Evolutionary conservation across 2,329 filamentous ascomycete genomes (phyloP).

Genomic region (Monilinia polystroma): DNA sequence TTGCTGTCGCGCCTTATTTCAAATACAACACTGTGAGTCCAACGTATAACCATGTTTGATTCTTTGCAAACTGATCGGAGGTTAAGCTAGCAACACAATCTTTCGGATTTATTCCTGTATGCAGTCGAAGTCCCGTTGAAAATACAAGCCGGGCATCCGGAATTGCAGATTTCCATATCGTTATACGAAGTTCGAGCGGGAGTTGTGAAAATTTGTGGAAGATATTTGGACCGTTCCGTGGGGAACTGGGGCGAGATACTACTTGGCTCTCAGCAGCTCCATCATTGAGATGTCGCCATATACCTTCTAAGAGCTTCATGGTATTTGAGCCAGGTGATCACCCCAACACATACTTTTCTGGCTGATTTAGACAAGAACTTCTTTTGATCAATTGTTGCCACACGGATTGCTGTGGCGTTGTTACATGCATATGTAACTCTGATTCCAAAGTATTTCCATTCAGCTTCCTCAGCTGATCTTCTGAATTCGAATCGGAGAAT

Average conservation of each 20-base stretch:
- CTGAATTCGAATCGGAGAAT: too few relatives aligned
- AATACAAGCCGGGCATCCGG: background rate
- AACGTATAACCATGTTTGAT: background rate
- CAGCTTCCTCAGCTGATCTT: too few relatives aligned
- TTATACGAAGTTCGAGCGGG: background rate
- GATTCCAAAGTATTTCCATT: too few relatives aligned
- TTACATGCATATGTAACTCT: too few relatives aligned
- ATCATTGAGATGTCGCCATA: background rate
- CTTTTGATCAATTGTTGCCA: too few relatives aligned
- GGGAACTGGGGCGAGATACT: too few relatives aligned
- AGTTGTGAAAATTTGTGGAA: background rate
- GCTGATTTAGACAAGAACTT: too few relatives aligned
- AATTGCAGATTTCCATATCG: conserved; percentile 1
- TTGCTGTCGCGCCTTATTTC: background rate
- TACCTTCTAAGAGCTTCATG: background rate
- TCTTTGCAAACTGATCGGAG: background rate
- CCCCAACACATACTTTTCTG: too few relatives aligned
- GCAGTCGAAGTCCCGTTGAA: background rate
- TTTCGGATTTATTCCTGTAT: background rate
- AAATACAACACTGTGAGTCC: background rate
- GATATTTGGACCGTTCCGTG: background rate
- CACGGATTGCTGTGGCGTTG: too few relatives aligned
- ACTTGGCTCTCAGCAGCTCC: background rate
- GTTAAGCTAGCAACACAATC: background rate
- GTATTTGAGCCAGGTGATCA: too few relatives aligned